A percentile compares a stretch with the other conserved stretches of the same genome.
Evolutionary conservation across 139 green algal species (phyloP).

Genomic region (Closterium sp.): DNA sequence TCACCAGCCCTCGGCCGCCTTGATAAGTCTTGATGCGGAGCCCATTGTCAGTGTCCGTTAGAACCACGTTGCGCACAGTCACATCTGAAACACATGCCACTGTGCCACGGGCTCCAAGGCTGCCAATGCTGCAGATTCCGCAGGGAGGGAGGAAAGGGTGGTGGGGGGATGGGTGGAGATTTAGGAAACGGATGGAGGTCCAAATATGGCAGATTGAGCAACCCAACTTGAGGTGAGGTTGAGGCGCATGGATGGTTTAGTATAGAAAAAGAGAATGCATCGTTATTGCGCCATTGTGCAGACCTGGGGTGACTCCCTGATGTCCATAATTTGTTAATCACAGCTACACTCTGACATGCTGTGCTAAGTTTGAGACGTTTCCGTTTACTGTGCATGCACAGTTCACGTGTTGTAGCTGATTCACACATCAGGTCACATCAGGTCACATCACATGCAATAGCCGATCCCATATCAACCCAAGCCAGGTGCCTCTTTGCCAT

Average conservation of each 20-base stretch:
- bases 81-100: background rate
- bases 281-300: too few species aligned
- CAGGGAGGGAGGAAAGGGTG: background rate
- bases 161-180: too few species aligned
- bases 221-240: too few species aligned
- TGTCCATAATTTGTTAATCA: too few species aligned
- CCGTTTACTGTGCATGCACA: too few species aligned
- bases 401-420: too few species aligned
- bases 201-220: too few species aligned
- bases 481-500: background rate
- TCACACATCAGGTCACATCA: background rate
- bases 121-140: background rate
- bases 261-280: too few species aligned
- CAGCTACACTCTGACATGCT: too few species aligned
- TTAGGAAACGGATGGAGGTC: background rate
- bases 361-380: too few species aligned
- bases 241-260: too few species aligned
- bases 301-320: too few species aligned
- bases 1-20: background rate
- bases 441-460: background rate
- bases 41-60: background rate
- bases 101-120: background rate
- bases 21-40: background rate
- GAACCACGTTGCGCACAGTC: background rate
- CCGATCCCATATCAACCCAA: background rate